Percentiles rank a stretch among this genome's conserved stretches.
Conservation (phyloP, 2,329 filamentous ascomycete genomes). For the Colletotrichum neosansevieriae region DNA sequence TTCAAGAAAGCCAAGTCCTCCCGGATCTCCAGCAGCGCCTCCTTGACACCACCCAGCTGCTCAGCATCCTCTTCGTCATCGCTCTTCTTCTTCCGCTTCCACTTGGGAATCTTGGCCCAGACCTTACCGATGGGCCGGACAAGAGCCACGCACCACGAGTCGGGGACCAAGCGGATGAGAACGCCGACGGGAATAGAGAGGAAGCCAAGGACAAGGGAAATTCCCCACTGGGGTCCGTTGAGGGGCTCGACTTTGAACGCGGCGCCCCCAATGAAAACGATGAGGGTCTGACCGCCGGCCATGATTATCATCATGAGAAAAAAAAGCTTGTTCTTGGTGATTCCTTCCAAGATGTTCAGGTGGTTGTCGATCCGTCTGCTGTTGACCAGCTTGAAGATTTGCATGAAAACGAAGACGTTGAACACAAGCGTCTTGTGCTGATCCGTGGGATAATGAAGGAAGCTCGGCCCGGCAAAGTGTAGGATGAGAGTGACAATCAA, state of each 20-base stretch:
- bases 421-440: slow-evolving; percentile 76
- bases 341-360: slow-evolving; percentile 80
- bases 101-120: slow-evolving; percentile 38
- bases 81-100: slow-evolving; percentile 39
- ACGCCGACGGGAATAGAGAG: slow-evolving; percentile 76
- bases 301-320: slow-evolving; percentile 76
- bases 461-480: slow-evolving; percentile 65
- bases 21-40: slow-evolving; percentile 66
- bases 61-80: slow-evolving; percentile 48
- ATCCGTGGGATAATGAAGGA: slow-evolving; percentile 65
- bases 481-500: slow-evolving; percentile 77
- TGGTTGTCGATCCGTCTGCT: slow-evolving; percentile 81
- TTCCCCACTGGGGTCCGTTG: slow-evolving; percentile 74
- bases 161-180: slow-evolving; percentile 65
- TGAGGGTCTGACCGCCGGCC: slow-evolving; percentile 78
- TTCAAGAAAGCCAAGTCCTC: slow-evolving; percentile 73
- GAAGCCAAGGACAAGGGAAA: slow-evolving; percentile 75
- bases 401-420: slow-evolving; percentile 89
- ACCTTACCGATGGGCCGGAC: slow-evolving; percentile 42
- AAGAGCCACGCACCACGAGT: slow-evolving; percentile 31
- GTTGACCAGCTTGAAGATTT: slow-evolving; percentile 83
- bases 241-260: slow-evolving; percentile 69
- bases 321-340: slow-evolving; percentile 78
- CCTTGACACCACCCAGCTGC: slow-evolving; percentile 50
- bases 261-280: slow-evolving; percentile 75